Percentiles rank a stretch among this genome's conserved stretches.
phyloP scores from a whole-genome alignment of 179 eudicot species.

The Patellifolia procumbens region DNA sequence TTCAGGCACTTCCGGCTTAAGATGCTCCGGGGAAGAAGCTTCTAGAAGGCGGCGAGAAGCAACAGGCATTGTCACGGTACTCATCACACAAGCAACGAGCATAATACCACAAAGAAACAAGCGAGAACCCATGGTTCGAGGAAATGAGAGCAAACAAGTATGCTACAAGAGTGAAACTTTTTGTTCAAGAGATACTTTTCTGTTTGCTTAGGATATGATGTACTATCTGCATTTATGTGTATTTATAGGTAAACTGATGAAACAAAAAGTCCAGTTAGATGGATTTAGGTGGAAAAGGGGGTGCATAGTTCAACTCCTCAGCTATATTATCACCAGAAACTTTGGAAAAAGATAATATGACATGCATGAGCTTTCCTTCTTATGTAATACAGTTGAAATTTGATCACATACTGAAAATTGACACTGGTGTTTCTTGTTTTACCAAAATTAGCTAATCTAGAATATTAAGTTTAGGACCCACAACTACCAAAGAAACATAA shows the following conservation, averaged over 20 bases:
- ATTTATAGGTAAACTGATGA: constrained; percentile 16
- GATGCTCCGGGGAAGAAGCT: neutral
- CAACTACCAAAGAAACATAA: neutral
- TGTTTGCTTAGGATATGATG: constrained; percentile 13
- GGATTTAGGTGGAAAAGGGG: constrained; percentile 17
- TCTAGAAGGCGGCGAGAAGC: constrained; percentile 35
- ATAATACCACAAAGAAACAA: neutral
- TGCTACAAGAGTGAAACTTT: neutral
- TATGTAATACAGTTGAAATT: neutral
- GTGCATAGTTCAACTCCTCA: constrained; percentile 26
- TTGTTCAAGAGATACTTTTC: neutral
- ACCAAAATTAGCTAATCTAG: neutral
- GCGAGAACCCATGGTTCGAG: constrained; percentile 31
- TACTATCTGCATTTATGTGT: neutral
- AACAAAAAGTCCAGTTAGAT: neutral
- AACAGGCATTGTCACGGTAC: constrained; percentile 6
- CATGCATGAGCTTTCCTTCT: neutral
- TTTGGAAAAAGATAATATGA: neutral
- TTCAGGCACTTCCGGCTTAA: constrained; percentile 8
- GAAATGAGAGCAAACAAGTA: neutral
- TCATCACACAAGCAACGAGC: constrained; percentile 16
- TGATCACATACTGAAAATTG: neutral
- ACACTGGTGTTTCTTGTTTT: neutral
- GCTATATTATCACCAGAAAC: constrained; percentile 7
- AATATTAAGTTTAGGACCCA: neutral